A percentile compares a stretch with the other conserved stretches of the same genome.
These are phyloP conservation scores for Aspergillus conjunctus DNA, from an alignment of 495 filamentous ascomycete species.

Conservation along the genomic window DNA sequence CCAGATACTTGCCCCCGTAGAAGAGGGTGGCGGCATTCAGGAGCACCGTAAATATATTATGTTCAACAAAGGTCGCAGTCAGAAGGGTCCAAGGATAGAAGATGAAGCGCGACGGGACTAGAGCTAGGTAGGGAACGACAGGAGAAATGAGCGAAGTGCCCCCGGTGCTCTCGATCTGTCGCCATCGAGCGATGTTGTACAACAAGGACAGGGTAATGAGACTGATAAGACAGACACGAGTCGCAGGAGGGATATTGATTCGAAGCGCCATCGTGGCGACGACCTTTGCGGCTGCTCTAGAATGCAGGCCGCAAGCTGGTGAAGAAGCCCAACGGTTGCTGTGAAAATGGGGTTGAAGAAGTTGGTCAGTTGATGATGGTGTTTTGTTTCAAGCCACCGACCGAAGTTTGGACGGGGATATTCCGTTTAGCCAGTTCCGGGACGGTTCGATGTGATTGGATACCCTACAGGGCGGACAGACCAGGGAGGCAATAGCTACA, in stretches of 20 bases:
- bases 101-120: conserved; percentile 79
- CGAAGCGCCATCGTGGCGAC: conserved; percentile 67
- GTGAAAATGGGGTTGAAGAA: conserved; percentile 18
- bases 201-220: conserved; percentile 77
- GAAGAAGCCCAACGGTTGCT: conserved; percentile 18
- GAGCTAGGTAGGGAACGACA: conserved; percentile 79
- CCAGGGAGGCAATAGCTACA: background rate
- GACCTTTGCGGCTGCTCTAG: conserved; percentile 33
- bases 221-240: conserved; percentile 74
- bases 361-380: conserved; percentile 6
- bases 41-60: conserved; percentile 84
- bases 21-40: conserved; percentile 82
- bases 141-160: conserved; percentile 48
- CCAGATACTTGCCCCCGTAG: conserved; percentile 92
- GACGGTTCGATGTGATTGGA: conserved; percentile 19
- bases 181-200: conserved; percentile 65
- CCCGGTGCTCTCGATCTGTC: conserved; percentile 64
- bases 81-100: conserved; percentile 93
- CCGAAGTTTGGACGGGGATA: background rate
- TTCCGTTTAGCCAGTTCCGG: background rate
- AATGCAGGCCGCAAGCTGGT: conserved; percentile 36
- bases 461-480: background rate
- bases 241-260: conserved; percentile 91
- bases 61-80: conserved; percentile 85
- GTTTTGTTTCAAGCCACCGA: conserved; percentile 1